phyloP scores from a whole-genome alignment of 2,329 filamentous ascomycete species.

The Aureobasidium sp. region DNA sequence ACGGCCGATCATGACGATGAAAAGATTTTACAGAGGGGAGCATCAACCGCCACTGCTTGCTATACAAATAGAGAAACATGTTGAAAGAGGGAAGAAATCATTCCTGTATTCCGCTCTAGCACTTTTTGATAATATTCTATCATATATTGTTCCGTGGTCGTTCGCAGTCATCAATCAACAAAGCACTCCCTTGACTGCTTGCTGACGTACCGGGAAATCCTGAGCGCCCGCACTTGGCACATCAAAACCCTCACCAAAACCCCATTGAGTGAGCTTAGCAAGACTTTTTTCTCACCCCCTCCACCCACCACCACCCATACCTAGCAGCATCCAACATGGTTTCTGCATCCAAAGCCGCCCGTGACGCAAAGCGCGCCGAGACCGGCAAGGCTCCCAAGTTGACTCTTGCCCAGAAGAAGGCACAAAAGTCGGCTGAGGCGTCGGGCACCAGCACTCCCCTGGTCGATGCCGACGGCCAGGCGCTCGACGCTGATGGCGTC shows the following conservation, averaged over 20 bases:
- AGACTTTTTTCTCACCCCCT: conserved; percentile 10
- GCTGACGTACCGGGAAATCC: not conserved
- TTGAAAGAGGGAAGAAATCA: not conserved
- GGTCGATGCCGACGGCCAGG: conserved; percentile 54
- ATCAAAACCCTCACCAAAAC: not conserved
- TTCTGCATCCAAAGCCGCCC: conserved; percentile 60
- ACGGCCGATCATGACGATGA: not conserved
- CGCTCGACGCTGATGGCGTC: conserved; percentile 51
- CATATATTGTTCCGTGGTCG: not conserved
- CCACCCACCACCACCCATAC: not conserved
- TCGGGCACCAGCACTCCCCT: conserved; percentile 57
- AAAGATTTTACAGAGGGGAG: not conserved
- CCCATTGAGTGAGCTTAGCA: not conserved
- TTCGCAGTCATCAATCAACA: not conserved
- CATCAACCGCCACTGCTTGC: not conserved
- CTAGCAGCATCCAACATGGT: conserved; percentile 43
- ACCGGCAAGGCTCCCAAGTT: conserved; percentile 69
- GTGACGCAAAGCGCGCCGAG: conserved; percentile 56
- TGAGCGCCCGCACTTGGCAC: not conserved
- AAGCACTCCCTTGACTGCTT: not conserved
- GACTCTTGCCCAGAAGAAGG: conserved; percentile 57
- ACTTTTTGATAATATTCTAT: not conserved
- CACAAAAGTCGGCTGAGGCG: conserved; percentile 42
- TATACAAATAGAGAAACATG: not conserved
- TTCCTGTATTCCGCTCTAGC: not conserved